Conservation (phyloP, 1,284 basidiomycete species). For the Meira nashicola region DNA sequence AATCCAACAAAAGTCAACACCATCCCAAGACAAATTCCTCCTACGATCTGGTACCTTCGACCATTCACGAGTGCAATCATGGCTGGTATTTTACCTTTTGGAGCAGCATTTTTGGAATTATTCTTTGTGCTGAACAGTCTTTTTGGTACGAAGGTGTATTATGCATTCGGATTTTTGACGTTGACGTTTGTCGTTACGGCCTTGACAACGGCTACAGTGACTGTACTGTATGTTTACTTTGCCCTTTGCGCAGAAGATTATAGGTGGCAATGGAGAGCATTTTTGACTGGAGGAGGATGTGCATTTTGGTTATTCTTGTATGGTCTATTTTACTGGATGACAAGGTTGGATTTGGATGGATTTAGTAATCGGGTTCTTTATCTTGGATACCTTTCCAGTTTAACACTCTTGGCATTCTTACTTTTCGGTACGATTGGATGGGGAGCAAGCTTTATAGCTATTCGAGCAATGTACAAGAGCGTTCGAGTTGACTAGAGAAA, state of each 20-base stretch:
- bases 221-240: slow-evolving; percentile 61
- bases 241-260: slow-evolving; percentile 92
- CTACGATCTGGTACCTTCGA: slow-evolving; percentile 51
- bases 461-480: slow-evolving; percentile 16
- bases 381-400: slow-evolving; percentile 81
- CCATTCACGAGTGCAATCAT: slow-evolving; percentile 69
- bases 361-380: slow-evolving; percentile 80
- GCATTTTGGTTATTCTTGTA: slow-evolving; percentile 88
- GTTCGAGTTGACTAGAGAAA: slow-evolving; percentile 15
- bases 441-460: slow-evolving; percentile 17
- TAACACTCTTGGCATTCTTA: slow-evolving; percentile 79
- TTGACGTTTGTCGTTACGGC: slow-evolving; percentile 79
- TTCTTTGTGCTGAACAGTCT: slow-evolving; percentile 89
- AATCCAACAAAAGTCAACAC: slow-evolving; percentile 83
- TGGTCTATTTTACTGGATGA: slow-evolving; percentile 77
- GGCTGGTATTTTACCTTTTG: slow-evolving; percentile 87
- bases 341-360: slow-evolving; percentile 75
- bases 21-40: slow-evolving; percentile 65
- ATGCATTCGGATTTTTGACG: slow-evolving; percentile 91
- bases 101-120: slow-evolving; percentile 91
- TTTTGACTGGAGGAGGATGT: slow-evolving; percentile 87
- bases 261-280: slow-evolving; percentile 94
- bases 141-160: slow-evolving; percentile 75
- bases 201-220: slow-evolving; percentile 55
- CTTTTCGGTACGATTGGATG: slow-evolving; percentile 64